These are phyloP conservation scores for Periconia macrospinosa DNA, from an alignment of 2,329 filamentous ascomycete species.

Conservation along the genomic window DNA sequence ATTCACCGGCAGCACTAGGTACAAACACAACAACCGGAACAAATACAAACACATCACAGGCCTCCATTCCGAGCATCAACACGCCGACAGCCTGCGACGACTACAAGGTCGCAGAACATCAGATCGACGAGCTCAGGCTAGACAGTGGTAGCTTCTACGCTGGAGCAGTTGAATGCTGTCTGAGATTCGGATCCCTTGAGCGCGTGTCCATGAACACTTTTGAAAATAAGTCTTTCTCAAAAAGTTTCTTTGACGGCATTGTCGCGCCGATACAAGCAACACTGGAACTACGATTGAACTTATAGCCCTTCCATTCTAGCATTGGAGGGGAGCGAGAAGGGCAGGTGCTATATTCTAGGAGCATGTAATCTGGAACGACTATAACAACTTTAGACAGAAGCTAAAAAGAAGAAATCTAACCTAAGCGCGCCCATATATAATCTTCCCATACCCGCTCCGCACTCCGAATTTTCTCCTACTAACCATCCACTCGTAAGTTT, in stretches of 20 bases:
- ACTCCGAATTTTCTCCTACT: too few relatives aligned
- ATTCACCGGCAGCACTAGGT: neutral
- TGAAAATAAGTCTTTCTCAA: neutral
- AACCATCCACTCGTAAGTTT: too few relatives aligned
- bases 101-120: constrained; percentile 5
- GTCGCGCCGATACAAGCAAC: constrained; percentile 7
- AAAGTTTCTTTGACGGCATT: constrained; percentile 3
- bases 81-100: neutral
- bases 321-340: too few relatives aligned
- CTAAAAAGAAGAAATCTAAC: too few relatives aligned
- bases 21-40: neutral
- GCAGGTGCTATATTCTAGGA: too few relatives aligned
- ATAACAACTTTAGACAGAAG: too few relatives aligned
- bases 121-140: constrained; percentile 2
- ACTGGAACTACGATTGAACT: neutral
- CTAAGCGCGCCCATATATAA: too few relatives aligned
- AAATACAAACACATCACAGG: neutral
- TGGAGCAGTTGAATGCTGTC: constrained; percentile 5
- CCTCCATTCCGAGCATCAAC: too few relatives aligned
- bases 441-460: too few relatives aligned
- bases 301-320: too few relatives aligned
- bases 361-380: too few relatives aligned
- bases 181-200: constrained; percentile 6
- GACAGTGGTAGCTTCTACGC: constrained; percentile 2
- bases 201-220: constrained; percentile 5